Conservation (phyloP, 2,329 filamentous ascomycete species). For the Aspergillus cejpii region DNA sequence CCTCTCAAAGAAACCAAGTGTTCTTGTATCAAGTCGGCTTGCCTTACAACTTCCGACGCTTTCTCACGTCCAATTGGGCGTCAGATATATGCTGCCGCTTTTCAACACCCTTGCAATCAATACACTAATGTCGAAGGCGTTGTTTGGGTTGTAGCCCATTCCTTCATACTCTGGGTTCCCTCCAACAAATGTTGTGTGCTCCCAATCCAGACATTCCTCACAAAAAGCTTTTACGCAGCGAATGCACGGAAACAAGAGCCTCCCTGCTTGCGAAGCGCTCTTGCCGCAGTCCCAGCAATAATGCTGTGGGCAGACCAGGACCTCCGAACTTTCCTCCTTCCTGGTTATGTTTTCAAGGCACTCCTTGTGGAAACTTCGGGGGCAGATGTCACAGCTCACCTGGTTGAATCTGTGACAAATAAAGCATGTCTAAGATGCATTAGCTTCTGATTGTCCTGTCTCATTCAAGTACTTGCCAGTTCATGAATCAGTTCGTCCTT, state of each 20-base stretch:
- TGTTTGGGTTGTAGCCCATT: constrained; percentile 40
- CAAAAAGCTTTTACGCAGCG: constrained; percentile 53
- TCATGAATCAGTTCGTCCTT: constrained; percentile 39
- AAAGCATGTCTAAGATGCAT: constrained; percentile 14
- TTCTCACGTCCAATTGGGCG: not conserved
- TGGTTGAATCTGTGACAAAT: constrained; percentile 4
- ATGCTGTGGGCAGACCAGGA: constrained; percentile 47
- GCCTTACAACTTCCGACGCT: not conserved
- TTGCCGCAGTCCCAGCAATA: constrained; percentile 49
- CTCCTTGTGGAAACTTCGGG: constrained; percentile 48
- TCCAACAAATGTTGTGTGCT: constrained; percentile 46
- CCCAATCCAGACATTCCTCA: constrained; percentile 54
- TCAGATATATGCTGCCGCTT: not conserved
- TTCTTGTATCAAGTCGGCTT: not conserved
- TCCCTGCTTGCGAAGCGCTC: constrained; percentile 42
- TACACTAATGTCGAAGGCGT: constrained; percentile 46
- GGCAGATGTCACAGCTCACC: constrained; percentile 39
- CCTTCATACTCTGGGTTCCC: constrained; percentile 46
- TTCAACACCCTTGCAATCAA: not conserved
- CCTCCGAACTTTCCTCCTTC: constrained; percentile 16
- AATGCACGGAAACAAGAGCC: constrained; percentile 46
- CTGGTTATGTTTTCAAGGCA: constrained; percentile 38
- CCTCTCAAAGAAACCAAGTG: not conserved
- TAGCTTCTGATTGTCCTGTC: not conserved
- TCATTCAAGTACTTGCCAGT: constrained; percentile 20